Base-by-base conservation (phyloP, 495 filamentous ascomycete genomes). In the Filosporella fistucella region DNA sequence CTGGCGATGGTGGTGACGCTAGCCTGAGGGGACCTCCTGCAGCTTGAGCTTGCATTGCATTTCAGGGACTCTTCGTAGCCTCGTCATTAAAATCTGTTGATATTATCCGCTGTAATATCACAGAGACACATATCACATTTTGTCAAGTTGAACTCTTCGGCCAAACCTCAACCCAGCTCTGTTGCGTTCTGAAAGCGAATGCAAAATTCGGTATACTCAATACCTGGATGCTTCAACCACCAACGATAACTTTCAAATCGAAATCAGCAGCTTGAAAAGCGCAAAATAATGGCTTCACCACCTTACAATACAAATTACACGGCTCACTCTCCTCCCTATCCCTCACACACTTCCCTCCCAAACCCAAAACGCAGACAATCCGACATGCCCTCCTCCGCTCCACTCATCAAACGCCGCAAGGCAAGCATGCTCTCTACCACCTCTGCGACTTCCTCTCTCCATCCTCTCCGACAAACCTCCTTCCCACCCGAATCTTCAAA, bases 401-500 rank as follows among this genome's bases (percentile, higher is more conserved):
- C 68, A 24, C 61, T 68, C 10, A 62, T 74, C 16, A 86, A 85
- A 56, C 80, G 84, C 32, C 80, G 84, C 45, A 86, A 86, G 57
- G 68, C 77, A n/a, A 80, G 77, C 10, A 65, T 70, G 37, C 66
- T 74, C 48, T 81, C 78, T 10, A 55, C 66, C 29, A 54, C 57
- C 42, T 66, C 66, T 9, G n/a, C n/a, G n/a, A 69, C 66, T 23
- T 60, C 61, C 17, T 78, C 80, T 14, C 71, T 74, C 7, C 88
- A 94, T 62, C 87, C 86, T 9, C 83, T 96, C 16, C 86, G 90
- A 23, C 89, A 95, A 58, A 93, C 90, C 39, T 91, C 90, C 0
- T 95, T 94, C 64, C 85, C 89, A 0, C 86, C 79, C 3, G 60
- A 74, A 13, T 5, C 18, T 17, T n/a, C 32, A 25, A 64, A 71